phyloP scores from a whole-genome alignment of 2,329 filamentous ascomycete species.

The Bipolaris gigantea region DNA sequence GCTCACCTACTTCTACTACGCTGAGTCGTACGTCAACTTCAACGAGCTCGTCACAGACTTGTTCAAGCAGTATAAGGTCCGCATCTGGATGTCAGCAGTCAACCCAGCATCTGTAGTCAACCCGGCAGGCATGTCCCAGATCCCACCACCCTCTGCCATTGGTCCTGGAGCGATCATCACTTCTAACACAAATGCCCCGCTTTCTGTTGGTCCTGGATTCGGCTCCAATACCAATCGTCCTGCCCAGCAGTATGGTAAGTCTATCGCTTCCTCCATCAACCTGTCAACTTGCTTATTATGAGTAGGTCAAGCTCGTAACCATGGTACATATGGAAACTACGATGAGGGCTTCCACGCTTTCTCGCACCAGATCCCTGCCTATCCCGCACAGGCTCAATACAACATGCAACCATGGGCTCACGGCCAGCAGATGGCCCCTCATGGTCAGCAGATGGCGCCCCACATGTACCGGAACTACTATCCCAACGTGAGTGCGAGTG shows the following conservation, averaged over 20 bases:
- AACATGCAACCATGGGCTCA: constrained; percentile 33
- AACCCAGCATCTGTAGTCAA: constrained; percentile 85
- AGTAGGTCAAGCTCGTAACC: constrained; percentile 23
- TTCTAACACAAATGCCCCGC: constrained; percentile 22
- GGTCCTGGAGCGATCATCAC: constrained; percentile 44
- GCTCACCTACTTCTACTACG: constrained; percentile 98
- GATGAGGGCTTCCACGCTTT: constrained; percentile 36
- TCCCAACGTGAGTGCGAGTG: constrained; percentile 25
- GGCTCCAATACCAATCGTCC: constrained; percentile 29
- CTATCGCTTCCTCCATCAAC: background rate
- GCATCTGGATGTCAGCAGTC: constrained; percentile 99
- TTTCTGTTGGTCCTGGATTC: constrained; percentile 40
- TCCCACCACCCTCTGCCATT: constrained; percentile 43
- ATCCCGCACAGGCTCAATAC: constrained; percentile 26
- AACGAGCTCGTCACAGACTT: constrained; percentile 95
- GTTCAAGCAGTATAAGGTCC: constrained; percentile 99
- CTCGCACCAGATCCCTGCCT: constrained; percentile 36
- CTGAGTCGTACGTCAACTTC: constrained; percentile 98
- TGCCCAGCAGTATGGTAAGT: constrained; percentile 36
- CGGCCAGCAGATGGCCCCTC: constrained; percentile 23
- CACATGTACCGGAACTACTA: constrained; percentile 28
- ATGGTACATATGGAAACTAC: constrained; percentile 24
- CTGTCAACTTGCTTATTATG: constrained; percentile 12
- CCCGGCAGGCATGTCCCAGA: constrained; percentile 36
- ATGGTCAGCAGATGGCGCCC: constrained; percentile 26